Evolutionary conservation across 2,329 filamentous ascomycete species (phyloP), one percentile per base, ranked within the genome.

Genomic region (Rhytidhysteron rufulum): DNA sequence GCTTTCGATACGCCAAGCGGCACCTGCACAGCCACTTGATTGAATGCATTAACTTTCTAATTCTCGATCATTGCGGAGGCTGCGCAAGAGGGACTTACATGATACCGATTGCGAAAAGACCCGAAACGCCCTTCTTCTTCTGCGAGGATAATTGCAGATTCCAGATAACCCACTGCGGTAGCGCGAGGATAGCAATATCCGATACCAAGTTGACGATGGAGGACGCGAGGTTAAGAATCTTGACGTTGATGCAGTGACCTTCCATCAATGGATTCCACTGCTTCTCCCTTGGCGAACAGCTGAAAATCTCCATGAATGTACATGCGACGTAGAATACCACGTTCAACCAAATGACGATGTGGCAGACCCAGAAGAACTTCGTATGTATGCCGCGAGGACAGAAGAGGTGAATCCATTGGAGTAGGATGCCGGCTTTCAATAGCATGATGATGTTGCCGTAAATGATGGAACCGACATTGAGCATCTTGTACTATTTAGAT

Each of bases 371-470:
- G 58, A 62, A 70, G 41, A 69, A 67, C 5, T 42, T 16, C 22
- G 50, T 50, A 6, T 49, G 52, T 16, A 50, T 40, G 18, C 54
- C 50, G 22, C 31, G 38, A 1, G 59, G 51, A 5, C 62, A 59
- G 32, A 71, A 66, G 4, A 69, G 45, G 5, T 60, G 55, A n/a
- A 53, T 55, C 70, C 71, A 74, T 40, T 73, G 68, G 7, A 69
- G 33, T 10, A 73, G 54, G 34, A 73, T 70, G 10, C 65, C 63
- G 2, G 55, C 55, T 41, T 72, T 72, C 37, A 71, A 13, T 6
- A 37, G 16, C 10, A 40, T 10, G 17, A 41, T 41, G 13, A 19
- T 15, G n/a, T 36, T n/a, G 18, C 31, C 27, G 34, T 44, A 44
- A 10, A 31, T 35, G 9, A 35, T 19, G 9, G 34, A 9, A 6